Evolutionary conservation across 176 grass and related monocot genomes (phyloP).

Genomic region (Aechmea fasciata): DNA sequence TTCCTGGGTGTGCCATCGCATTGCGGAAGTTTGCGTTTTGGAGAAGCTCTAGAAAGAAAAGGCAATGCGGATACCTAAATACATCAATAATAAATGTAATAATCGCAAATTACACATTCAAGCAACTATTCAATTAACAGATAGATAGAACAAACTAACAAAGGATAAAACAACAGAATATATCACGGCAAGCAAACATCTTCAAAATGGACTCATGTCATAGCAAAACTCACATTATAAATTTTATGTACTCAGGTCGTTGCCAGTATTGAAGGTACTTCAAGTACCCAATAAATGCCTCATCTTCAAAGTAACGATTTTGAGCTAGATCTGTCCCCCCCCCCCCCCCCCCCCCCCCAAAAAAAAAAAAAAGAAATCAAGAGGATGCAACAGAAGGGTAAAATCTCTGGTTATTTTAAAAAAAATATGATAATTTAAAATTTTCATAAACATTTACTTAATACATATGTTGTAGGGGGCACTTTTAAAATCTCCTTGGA

Average conservation of each 20-base stretch:
- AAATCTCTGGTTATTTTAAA: slow-evolving; percentile 1
- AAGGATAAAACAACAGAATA: too few species aligned
- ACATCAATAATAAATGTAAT: slow-evolving; percentile 1
- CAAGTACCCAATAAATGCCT: slow-evolving; percentile 80
- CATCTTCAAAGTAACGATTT: slow-evolving; percentile 94
- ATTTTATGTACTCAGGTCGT: slow-evolving; percentile 82
- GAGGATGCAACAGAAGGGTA: slow-evolving; percentile 1
- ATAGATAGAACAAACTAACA: neutral
- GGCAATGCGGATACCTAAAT: slow-evolving; percentile 88
- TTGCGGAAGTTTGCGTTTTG: slow-evolving; percentile 89
- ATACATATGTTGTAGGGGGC: too few species aligned
- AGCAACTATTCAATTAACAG: neutral
- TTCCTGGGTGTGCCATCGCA: slow-evolving; percentile 95
- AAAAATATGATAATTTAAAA: neutral
- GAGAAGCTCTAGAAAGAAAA: slow-evolving; percentile 97
- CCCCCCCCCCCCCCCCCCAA: too few species aligned
- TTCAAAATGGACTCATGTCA: neutral
- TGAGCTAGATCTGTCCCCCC: slow-evolving; percentile 70
- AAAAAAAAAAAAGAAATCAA: neutral
- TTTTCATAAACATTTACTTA: neutral
- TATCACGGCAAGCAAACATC: neutral
- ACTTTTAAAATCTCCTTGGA: too few species aligned
- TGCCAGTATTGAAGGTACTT: slow-evolving; percentile 97
- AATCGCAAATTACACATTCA: neutral
- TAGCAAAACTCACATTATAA: slow-evolving; percentile 65